Evolutionary conservation across 2,329 filamentous ascomycete species (phyloP).

Genomic region (Ophiocordyceps sinensis): DNA sequence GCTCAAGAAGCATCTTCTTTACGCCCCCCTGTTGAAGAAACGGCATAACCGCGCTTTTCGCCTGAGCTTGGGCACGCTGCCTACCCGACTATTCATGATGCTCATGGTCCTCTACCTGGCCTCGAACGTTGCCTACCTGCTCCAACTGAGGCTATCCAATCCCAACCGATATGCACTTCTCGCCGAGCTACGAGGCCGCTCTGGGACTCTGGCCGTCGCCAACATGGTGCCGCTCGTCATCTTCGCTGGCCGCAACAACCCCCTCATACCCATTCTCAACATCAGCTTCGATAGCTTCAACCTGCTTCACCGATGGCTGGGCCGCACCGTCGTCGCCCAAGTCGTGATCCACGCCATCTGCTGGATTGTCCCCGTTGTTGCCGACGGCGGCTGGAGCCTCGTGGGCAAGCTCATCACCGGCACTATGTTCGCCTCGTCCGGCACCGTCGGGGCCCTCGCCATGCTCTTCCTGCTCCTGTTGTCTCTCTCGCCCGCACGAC

Average conservation of each 20-base stretch:
- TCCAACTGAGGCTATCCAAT: conserved; percentile 41
- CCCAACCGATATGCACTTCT: conserved; percentile 47
- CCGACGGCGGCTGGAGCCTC: conserved; percentile 46
- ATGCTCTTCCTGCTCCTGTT: conserved; percentile 54
- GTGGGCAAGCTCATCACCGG: conserved; percentile 21
- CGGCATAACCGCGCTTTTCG: conserved; percentile 52
- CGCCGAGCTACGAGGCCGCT: conserved; percentile 72
- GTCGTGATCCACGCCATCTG: conserved; percentile 51
- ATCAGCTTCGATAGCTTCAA: conserved; percentile 97
- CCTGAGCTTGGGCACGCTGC: conserved; percentile 45
- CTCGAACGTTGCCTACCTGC: conserved; percentile 48
- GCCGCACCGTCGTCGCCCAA: conserved; percentile 56
- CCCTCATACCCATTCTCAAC: conserved; percentile 63
- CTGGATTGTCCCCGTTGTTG: conserved; percentile 59
- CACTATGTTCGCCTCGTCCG: conserved; percentile 51
- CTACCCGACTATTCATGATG: conserved; percentile 46
- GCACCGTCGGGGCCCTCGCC: conserved; percentile 43
- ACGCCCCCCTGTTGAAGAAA: conserved; percentile 48
- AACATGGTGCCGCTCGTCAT: conserved; percentile 87
- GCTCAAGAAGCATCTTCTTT: conserved; percentile 42
- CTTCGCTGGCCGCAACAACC: conserved; percentile 83
- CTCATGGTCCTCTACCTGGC: conserved; percentile 40
- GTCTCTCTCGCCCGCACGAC: conserved; percentile 65
- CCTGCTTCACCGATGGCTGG: conserved; percentile 52
- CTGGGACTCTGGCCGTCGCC: conserved; percentile 66